A percentile compares a stretch with the other conserved stretches of the same genome.
phyloP scores from a whole-genome alignment of 1,284 basidiomycete genomes.

The Fomitopsis palustris region DNA sequence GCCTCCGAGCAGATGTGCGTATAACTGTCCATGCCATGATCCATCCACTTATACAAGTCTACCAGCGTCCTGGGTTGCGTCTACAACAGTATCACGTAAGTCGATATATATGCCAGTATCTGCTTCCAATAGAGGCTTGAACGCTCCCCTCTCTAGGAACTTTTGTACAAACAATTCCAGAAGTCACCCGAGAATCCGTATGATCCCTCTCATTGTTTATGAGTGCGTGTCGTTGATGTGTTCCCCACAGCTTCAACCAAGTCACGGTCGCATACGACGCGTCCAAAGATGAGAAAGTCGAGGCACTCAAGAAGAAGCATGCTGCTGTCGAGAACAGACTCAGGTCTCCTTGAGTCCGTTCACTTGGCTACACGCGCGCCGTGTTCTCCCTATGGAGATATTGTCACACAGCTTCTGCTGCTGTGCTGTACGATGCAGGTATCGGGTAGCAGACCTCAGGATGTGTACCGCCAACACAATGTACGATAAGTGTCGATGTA shows the following conservation, averaged over 20 bases:
- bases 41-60: background rate
- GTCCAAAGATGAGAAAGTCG: slow-evolving; percentile 76
- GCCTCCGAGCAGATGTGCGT: slow-evolving; percentile 67
- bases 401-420: background rate
- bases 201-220: slow-evolving; percentile 21
- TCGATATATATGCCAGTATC: slow-evolving; percentile 8
- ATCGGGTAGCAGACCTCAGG: no score
- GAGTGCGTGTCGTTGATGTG: background rate
- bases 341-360: slow-evolving; percentile 19
- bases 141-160: slow-evolving; percentile 42
- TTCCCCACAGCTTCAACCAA: slow-evolving; percentile 71
- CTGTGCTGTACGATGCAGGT: background rate
- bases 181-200: slow-evolving; percentile 89
- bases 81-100: slow-evolving; percentile 80
- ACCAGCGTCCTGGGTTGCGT: slow-evolving; percentile 76
- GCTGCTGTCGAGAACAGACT: slow-evolving; percentile 48
- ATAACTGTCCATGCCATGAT: background rate
- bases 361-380: background rate
- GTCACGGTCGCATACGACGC: slow-evolving; percentile 76
- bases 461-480: no score
- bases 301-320: slow-evolving; percentile 60
- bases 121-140: background rate
- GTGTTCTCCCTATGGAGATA: no score
- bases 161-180: slow-evolving; percentile 81
- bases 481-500: no score